Evolutionary conservation across 2,329 filamentous ascomycete species (phyloP).

Genomic region (Colletotrichum salicis): DNA sequence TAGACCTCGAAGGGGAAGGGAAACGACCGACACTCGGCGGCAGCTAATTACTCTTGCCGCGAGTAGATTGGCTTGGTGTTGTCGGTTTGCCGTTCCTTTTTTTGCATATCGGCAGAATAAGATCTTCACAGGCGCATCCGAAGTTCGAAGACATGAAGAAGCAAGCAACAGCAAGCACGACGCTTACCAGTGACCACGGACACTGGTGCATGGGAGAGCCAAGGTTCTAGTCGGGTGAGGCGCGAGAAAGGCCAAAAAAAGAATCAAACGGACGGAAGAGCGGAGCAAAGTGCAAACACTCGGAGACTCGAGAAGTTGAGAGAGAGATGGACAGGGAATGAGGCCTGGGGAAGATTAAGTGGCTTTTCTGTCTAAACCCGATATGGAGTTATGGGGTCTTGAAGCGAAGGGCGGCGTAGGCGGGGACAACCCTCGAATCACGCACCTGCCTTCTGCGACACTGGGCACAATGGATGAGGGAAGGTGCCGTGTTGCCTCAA

Average conservation of each 20-base stretch:
- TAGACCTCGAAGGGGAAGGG: neutral
- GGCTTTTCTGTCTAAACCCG: constrained; percentile 9
- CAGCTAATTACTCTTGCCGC: constrained; percentile 10
- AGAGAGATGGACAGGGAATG: constrained; percentile 1
- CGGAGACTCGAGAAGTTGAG: neutral
- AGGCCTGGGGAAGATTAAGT: constrained; percentile 24
- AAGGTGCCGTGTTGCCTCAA: neutral
- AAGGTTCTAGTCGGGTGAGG: neutral
- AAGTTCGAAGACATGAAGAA: constrained; percentile 25
- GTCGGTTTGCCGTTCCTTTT: neutral
- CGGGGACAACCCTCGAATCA: constrained; percentile 3
- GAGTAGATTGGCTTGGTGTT: constrained; percentile 20
- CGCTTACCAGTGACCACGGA: neutral
- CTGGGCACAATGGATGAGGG: neutral
- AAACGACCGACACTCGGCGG: neutral
- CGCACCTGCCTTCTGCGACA: constrained; percentile 3
- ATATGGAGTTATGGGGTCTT: neutral
- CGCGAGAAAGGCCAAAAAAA: constrained; percentile 8
- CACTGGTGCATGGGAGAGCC: neutral
- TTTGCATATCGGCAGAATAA: constrained; percentile 21
- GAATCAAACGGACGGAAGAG: neutral
- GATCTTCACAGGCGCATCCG: neutral
- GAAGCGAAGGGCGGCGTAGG: constrained; percentile 5
- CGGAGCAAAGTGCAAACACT: neutral
- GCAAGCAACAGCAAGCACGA: constrained; percentile 6